Conservation (phyloP, 2,329 filamentous ascomycete genomes). For the Plenodomus biglobosus region DNA sequence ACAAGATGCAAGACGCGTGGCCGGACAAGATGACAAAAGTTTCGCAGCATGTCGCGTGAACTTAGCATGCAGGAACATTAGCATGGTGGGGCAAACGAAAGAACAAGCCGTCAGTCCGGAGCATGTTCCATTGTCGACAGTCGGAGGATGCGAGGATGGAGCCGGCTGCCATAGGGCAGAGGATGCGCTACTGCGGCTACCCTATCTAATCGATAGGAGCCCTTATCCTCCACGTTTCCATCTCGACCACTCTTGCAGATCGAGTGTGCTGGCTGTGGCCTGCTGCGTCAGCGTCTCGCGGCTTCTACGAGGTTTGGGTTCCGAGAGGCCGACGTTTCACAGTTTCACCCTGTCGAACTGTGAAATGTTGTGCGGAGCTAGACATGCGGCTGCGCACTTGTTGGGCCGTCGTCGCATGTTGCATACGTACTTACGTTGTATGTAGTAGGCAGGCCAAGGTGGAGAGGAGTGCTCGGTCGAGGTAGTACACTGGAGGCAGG, state of each 20-base stretch:
- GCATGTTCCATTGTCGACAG: too few species aligned
- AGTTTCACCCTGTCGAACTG: not conserved
- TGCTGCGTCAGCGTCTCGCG: constrained; percentile 7
- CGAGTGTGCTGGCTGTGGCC: constrained; percentile 1
- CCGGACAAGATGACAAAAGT: not conserved
- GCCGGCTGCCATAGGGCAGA: not conserved
- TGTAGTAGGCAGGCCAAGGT: not conserved
- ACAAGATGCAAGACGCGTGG: not conserved
- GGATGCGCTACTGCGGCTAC: constrained; percentile 14
- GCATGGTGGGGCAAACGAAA: too few species aligned
- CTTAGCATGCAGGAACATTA: too few species aligned
- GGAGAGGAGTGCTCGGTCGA: not conserved
- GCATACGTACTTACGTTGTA: too few species aligned
- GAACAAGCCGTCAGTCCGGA: too few species aligned
- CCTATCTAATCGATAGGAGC: constrained; percentile 21
- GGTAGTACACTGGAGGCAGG: not conserved
- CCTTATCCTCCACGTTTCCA: constrained; percentile 16
- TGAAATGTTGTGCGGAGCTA: not conserved
- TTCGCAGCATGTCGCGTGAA: not conserved
- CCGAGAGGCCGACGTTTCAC: not conserved
- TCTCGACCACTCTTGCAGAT: not conserved
- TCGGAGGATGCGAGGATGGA: not conserved
- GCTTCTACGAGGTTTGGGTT: not conserved
- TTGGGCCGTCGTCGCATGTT: not conserved
- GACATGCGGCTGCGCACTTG: not conserved